These are phyloP conservation scores for Panicum hallii DNA, from an alignment of 202 grass and related monocot genomes.

Conservation along the genomic window DNA sequence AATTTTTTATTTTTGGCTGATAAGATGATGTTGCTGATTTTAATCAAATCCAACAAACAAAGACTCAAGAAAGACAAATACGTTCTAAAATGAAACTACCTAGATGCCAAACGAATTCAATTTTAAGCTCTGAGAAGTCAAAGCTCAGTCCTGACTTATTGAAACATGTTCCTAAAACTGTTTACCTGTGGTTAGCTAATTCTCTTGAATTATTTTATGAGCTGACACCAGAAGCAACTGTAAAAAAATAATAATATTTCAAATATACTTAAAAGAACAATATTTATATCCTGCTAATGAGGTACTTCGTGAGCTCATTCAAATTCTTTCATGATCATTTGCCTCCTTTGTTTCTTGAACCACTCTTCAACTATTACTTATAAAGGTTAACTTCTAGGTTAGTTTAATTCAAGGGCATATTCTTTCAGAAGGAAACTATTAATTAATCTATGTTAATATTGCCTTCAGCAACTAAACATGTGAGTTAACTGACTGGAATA, in stretches of 20 bases:
- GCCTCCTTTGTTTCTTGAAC: background rate
- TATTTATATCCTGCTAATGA: background rate
- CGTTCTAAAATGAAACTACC: background rate
- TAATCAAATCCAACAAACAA: slow-evolving; percentile 3
- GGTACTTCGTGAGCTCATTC: background rate
- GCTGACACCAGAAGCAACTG: background rate
- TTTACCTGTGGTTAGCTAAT: background rate
- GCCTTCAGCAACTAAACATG: background rate
- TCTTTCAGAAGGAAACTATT: slow-evolving; percentile 1
- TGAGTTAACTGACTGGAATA: too few species aligned
- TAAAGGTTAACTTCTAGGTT: background rate
- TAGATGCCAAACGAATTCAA: background rate
- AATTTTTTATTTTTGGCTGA: slow-evolving; percentile 21
- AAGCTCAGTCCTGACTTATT: background rate
- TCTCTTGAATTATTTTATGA: slow-evolving; percentile 22
- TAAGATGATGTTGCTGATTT: background rate
- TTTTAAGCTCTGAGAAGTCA: background rate
- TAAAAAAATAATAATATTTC: background rate
- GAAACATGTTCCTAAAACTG: background rate
- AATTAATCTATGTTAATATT: background rate
- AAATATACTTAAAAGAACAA: background rate
- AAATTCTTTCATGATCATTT: background rate
- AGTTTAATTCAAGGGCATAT: slow-evolving; percentile 22
- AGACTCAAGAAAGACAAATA: background rate
- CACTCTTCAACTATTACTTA: slow-evolving; percentile 17